A percentile compares a stretch with the other conserved stretches of the same genome.
phyloP scores from a whole-genome alignment of 2,329 filamentous ascomycete species.

The Aspergillus calidoustus region DNA sequence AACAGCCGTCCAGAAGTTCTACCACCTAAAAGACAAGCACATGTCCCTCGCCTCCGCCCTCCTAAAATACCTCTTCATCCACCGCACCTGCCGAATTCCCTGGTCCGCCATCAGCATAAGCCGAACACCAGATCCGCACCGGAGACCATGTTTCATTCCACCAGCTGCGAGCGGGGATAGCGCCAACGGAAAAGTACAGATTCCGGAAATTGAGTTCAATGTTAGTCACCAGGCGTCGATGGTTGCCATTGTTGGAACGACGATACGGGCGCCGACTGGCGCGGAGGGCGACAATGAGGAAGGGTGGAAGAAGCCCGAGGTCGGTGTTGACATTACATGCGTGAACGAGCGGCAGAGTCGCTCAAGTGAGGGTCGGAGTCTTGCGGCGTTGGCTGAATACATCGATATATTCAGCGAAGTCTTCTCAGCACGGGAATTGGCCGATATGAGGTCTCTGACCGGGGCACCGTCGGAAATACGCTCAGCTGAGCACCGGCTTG shows the following conservation, averaged over 20 bases:
- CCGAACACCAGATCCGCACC: conserved; percentile 53
- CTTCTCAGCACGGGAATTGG: conserved; percentile 60
- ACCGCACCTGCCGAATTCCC: conserved; percentile 57
- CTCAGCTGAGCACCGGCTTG: conserved; percentile 28
- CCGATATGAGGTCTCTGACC: conserved; percentile 57
- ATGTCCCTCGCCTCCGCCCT: conserved; percentile 66
- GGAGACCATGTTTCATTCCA: conserved; percentile 59
- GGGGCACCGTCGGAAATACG: conserved; percentile 8
- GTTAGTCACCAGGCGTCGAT: conserved; percentile 67
- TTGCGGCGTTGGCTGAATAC: conserved; percentile 59
- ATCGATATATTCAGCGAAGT: conserved; percentile 65
- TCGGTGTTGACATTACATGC: conserved; percentile 67
- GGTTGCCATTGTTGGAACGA: conserved; percentile 61
- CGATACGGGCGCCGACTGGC: conserved; percentile 25
- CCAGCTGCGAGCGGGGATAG: conserved; percentile 16
- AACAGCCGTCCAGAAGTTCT: conserved; percentile 53
- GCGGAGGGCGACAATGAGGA: not conserved
- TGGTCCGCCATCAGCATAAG: conserved; percentile 62
- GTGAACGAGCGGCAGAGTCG: conserved; percentile 58
- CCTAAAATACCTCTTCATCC: conserved; percentile 65
- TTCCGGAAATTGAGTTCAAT: conserved; percentile 60
- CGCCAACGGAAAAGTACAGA: not conserved
- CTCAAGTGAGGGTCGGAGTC: conserved; percentile 47
- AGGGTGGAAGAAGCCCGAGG: conserved; percentile 36
- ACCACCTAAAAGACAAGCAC: conserved; percentile 60